These are phyloP conservation scores for Adansonia gregorii DNA, from an alignment of 441 rosid genomes.

Conservation along the genomic window DNA sequence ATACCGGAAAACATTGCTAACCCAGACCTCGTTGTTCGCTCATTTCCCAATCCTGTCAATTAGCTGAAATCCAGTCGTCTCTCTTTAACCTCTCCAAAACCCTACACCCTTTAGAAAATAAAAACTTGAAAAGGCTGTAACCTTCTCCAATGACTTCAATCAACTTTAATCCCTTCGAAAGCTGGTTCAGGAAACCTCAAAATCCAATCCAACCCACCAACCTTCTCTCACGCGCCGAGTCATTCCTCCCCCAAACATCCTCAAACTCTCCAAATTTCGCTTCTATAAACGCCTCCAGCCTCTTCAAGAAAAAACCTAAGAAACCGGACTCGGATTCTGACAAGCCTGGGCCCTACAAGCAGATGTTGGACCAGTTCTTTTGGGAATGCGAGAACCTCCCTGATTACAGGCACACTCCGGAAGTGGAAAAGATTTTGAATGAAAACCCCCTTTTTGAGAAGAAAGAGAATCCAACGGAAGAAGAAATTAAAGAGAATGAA, in stretches of 20 bases:
- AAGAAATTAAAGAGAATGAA: conserved; percentile 69
- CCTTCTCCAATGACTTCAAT: conserved; percentile 57
- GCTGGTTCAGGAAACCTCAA: conserved; percentile 78
- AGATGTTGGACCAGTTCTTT: conserved; percentile 63
- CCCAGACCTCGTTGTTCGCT: too few relatives aligned
- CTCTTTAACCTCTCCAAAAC: background rate
- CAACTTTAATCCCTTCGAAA: conserved; percentile 75
- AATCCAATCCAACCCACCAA: conserved; percentile 62
- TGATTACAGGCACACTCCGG: conserved; percentile 71
- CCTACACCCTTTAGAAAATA: background rate
- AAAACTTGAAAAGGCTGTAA: background rate
- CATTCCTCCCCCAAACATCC: conserved; percentile 35
- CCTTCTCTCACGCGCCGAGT: conserved; percentile 41
- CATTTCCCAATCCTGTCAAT: background rate
- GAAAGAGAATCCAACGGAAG: conserved; percentile 68
- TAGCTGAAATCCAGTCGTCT: background rate
- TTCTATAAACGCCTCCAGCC: conserved; percentile 47
- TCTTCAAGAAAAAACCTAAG: conserved; percentile 33
- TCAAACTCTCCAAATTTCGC: conserved; percentile 53
- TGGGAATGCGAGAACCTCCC: conserved; percentile 81
- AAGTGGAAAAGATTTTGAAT: conserved; percentile 64
- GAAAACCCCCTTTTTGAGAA: conserved; percentile 62
- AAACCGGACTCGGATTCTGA: conserved; percentile 38
- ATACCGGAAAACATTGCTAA: too few relatives aligned
- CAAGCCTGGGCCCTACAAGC: conserved; percentile 46